phyloP scores from a whole-genome alignment of 2,329 filamentous ascomycete species.

The Diaporthe longicolla region DNA sequence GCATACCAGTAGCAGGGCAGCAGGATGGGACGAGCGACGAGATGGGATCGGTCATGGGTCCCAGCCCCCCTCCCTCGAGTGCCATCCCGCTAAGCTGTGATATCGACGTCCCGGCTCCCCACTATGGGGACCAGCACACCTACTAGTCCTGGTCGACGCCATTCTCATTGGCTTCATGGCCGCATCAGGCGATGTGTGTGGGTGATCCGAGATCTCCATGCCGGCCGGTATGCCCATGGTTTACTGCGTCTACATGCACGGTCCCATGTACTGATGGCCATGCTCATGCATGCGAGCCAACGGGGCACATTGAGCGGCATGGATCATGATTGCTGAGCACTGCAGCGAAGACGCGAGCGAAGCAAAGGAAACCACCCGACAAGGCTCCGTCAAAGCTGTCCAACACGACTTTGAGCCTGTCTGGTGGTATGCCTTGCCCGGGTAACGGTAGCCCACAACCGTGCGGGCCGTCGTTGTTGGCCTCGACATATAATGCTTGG shows the following conservation, averaged over 20 bases:
- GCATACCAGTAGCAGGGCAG: neutral
- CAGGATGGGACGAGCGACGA: constrained; percentile 11
- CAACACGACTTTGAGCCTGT: neutral
- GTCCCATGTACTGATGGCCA: neutral
- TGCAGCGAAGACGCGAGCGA: constrained; percentile 36
- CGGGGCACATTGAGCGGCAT: constrained; percentile 40
- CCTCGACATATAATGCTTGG: constrained; percentile 58
- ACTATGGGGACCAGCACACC: constrained; percentile 33
- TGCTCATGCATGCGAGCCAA: constrained; percentile 37
- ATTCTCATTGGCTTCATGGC: constrained; percentile 47
- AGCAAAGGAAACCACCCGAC: constrained; percentile 45
- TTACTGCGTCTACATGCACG: neutral
- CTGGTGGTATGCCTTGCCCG: constrained; percentile 43
- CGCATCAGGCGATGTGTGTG: constrained; percentile 44
- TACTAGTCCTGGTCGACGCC: constrained; percentile 25
- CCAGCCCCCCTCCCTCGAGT: constrained; percentile 11
- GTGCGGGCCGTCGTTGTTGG: constrained; percentile 50
- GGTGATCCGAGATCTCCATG: constrained; percentile 37
- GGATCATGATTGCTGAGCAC: constrained; percentile 37
- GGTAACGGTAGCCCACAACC: constrained; percentile 46
- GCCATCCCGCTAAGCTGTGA: constrained; percentile 41
- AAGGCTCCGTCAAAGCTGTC: constrained; percentile 44
- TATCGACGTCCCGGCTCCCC: constrained; percentile 45
- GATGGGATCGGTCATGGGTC: constrained; percentile 23
- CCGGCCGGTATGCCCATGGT: constrained; percentile 32